Evolutionary conservation across 495 filamentous ascomycete species (phyloP), one percentile per base, ranked within the genome.

Genomic region (Acidomyces sp.): DNA sequence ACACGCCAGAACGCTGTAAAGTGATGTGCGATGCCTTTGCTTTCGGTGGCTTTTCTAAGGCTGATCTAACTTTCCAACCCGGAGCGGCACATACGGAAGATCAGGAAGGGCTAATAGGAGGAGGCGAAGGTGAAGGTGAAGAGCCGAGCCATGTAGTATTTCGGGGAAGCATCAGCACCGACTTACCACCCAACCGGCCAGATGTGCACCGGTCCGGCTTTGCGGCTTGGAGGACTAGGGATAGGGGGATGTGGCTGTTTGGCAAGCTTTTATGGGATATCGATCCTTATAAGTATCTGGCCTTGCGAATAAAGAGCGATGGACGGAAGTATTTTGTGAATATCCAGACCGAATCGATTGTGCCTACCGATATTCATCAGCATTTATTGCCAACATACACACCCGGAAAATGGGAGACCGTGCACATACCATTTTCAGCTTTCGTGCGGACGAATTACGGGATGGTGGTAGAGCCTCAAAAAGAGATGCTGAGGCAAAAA

Each of bases 381-480:
- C 92, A 97, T 60, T 68, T 92, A 45, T 56, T 97, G 11, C 93
- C 92, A 60, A 73, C 80, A 13, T 78, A 75, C 56, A 75, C 75
- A 25, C 75, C 79, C 0, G 84, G 86, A 3, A 70, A 85, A 51
- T 97, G 90, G 90, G 86, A 97, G 67, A 93, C 86, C 6, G 72
- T 95, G 18, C 54, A 93, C 34, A 77, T 97, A 37, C 81, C 81
- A 29, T 88, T 85, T 67, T 77, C 77, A 56, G 81, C 92, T 32
- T 96, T 97, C 58, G 88, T 96, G 38, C 73, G 92, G 37, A 97
- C 92, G 24, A 95, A 94, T 58, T 68, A 86, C 52, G 90, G 90
- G 13, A 70, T 77, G 43, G 82, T 93, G 0, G 75, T 93, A 7
- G 85, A 96, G 65, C 90, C 87, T 18, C 87, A 94, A 66, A 75